These are phyloP conservation scores for Colletotrichum gigasporum DNA, from an alignment of 2,329 filamentous ascomycete species.

Conservation along the genomic window DNA sequence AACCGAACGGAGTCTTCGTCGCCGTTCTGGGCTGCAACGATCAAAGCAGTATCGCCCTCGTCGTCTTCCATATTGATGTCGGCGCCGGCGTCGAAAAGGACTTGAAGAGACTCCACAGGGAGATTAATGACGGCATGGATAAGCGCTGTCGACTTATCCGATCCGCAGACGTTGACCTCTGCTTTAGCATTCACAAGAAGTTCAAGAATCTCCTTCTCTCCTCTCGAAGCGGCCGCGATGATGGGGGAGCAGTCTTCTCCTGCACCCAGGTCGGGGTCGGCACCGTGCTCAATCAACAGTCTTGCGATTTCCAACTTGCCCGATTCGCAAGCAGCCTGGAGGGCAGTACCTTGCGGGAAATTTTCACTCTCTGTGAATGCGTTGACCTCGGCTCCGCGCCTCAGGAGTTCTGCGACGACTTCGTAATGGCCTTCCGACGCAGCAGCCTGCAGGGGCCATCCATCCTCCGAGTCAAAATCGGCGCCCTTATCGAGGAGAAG, in stretches of 20 bases:
- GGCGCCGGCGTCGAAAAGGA: constrained; percentile 46
- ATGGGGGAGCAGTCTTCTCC: constrained; percentile 46
- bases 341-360: constrained; percentile 42
- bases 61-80: constrained; percentile 47
- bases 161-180: constrained; percentile 45
- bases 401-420: constrained; percentile 45
- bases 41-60: constrained; percentile 49
- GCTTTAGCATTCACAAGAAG: constrained; percentile 46
- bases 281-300: constrained; percentile 46
- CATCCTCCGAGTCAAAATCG: constrained; percentile 41
- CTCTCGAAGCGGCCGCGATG: constrained; percentile 45
- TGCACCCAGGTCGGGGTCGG: constrained; percentile 48
- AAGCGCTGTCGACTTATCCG: constrained; percentile 45
- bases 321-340: constrained; percentile 50
- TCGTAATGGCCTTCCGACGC: constrained; percentile 45
- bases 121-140: constrained; percentile 47
- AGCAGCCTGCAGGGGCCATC: constrained; percentile 50
- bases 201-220: constrained; percentile 46
- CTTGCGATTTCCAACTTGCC: constrained; percentile 46
- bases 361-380: constrained; percentile 19
- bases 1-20: constrained; percentile 45
- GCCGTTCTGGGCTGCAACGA: constrained; percentile 43
- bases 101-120: constrained; percentile 40
- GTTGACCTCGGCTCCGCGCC: constrained; percentile 40
- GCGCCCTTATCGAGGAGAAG: constrained; percentile 29